Evolutionary conservation across 768 basidiomycete species (phyloP).

Genomic region (Boletus tylopilopsis): DNA sequence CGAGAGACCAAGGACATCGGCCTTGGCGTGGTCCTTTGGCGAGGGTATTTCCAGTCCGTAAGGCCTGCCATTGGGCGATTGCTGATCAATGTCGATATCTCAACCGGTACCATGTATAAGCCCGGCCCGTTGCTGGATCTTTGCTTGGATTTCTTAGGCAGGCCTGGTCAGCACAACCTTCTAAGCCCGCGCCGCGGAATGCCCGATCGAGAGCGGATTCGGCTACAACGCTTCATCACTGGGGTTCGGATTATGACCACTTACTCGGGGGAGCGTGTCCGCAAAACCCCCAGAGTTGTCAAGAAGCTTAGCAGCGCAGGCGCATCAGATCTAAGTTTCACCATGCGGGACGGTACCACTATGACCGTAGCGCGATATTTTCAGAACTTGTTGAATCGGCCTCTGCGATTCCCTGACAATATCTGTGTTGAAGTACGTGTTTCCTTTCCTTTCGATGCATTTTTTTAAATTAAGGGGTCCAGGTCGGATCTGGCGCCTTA

Average conservation of each 20-base stretch:
- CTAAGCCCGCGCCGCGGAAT: constrained; percentile 41
- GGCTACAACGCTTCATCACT: constrained; percentile 52
- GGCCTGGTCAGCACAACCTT: constrained; percentile 25
- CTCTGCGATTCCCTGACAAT: constrained; percentile 57
- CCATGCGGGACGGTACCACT: constrained; percentile 49
- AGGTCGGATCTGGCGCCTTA: constrained; percentile 61
- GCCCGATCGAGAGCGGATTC: constrained; percentile 49
- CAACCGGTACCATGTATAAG: constrained; percentile 73
- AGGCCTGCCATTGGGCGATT: constrained; percentile 62
- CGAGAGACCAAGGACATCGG: constrained; percentile 53
- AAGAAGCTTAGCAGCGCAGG: constrained; percentile 55
- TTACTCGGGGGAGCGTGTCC: constrained; percentile 34
- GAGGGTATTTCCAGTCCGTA: constrained; percentile 79
- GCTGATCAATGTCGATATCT: constrained; percentile 74
- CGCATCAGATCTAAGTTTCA: constrained; percentile 53
- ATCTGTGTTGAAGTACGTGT: constrained; percentile 62
- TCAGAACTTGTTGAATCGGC: constrained; percentile 44
- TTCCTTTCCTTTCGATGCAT: background rate
- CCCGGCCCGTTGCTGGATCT: constrained; percentile 56
- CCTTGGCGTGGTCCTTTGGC: constrained; percentile 64
- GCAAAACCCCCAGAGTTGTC: constrained; percentile 52
- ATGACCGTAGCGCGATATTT: constrained; percentile 67
- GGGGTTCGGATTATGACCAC: constrained; percentile 49
- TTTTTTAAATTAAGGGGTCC: constrained; percentile 21
- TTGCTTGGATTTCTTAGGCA: constrained; percentile 52